phyloP scores from a whole-genome alignment of 2,329 filamentous ascomycete genomes.

The Incumbomyces lentus region DNA sequence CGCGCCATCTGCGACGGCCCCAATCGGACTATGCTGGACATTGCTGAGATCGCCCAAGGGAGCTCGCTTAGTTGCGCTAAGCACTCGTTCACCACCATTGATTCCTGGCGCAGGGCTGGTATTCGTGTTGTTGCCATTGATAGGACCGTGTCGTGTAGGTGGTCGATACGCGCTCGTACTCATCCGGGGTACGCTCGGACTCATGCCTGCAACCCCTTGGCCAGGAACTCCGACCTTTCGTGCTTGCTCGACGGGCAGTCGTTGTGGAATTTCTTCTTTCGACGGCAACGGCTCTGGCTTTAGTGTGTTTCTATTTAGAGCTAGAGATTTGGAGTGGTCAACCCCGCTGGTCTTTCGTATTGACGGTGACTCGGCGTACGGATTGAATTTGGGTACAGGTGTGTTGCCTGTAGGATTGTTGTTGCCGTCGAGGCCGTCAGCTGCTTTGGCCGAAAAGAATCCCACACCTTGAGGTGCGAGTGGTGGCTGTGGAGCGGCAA shows the following conservation, averaged over 20 bases:
- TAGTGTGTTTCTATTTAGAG: conserved; percentile 44
- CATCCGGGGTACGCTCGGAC: conserved; percentile 20
- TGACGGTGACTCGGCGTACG: conserved; percentile 67
- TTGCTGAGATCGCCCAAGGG: conserved; percentile 39
- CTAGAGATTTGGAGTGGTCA: conserved; percentile 68
- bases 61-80: conserved; percentile 27
- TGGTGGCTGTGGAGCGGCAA: conserved; percentile 6
- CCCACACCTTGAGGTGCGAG: conserved; percentile 37
- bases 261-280: background rate
- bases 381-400: conserved; percentile 53
- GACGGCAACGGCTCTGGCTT: background rate
- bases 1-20: conserved; percentile 12
- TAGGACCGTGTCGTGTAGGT: conserved; percentile 32
- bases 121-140: conserved; percentile 16
- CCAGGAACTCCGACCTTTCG: conserved; percentile 11
- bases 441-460: conserved; percentile 62
- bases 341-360: conserved; percentile 82
- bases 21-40: conserved; percentile 18
- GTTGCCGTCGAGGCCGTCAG: conserved; percentile 46
- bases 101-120: conserved; percentile 15
- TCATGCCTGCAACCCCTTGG: background rate
- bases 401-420: conserved; percentile 35
- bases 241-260: conserved; percentile 10
- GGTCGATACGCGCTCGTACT: conserved; percentile 30
- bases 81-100: conserved; percentile 10